These are phyloP conservation scores for Cercospora sojina DNA, from an alignment of 2,329 filamentous ascomycete species.

Conservation along the genomic window DNA sequence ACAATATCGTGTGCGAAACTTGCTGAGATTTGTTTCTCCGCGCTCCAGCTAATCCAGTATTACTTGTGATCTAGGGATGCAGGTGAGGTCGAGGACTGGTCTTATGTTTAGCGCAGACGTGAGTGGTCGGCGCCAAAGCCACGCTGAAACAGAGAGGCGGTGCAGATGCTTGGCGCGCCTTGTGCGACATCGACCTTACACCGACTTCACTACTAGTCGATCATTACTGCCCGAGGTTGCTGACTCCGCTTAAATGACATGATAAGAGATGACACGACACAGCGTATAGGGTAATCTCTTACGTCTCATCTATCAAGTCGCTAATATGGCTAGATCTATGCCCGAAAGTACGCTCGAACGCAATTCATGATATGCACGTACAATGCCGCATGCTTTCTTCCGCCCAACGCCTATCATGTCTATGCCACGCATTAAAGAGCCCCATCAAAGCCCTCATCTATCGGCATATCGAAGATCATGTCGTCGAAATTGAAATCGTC, in stretches of 20 bases:
- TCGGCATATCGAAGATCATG: slow-evolving; percentile 32
- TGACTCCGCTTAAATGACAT: not conserved
- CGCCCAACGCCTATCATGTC: not conserved
- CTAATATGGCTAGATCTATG: not conserved
- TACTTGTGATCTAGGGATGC: not conserved
- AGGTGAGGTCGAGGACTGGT: not conserved
- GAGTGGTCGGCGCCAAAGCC: not conserved
- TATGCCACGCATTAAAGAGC: not conserved
- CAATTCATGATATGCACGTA: not conserved
- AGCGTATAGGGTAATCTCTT: not conserved
- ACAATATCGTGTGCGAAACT: not conserved
- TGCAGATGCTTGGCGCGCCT: slow-evolving; percentile 9
- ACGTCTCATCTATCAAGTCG: not conserved
- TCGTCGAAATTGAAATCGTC: slow-evolving; percentile 28
- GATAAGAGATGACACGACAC: not conserved
- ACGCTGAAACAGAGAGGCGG: slow-evolving; percentile 5
- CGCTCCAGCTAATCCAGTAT: not conserved
- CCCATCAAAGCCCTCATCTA: slow-evolving; percentile 19
- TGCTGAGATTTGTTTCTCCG: not conserved
- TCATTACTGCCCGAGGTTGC: not conserved
- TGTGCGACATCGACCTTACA: not conserved
- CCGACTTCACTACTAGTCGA: not conserved
- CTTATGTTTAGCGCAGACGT: slow-evolving; percentile 1
- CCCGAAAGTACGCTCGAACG: not conserved
- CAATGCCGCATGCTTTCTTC: not conserved